Conservation (phyloP, 129 eudicot genomes). For the Lactuca saligna region DNA sequence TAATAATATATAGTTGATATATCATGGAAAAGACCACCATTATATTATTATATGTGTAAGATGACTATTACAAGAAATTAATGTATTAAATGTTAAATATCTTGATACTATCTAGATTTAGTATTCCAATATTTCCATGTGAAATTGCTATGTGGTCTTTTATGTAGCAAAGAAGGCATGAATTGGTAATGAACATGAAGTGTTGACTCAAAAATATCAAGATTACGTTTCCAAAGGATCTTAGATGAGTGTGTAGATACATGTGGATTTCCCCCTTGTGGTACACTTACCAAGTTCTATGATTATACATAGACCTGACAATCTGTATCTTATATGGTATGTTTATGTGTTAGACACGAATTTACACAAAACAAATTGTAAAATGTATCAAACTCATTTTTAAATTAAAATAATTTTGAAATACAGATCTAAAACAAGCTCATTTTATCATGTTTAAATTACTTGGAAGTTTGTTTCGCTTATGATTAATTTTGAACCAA, state of each 20-base stretch:
- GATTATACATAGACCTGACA: not conserved
- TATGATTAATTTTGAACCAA: too few species aligned
- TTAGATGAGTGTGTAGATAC: not conserved
- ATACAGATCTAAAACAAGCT: too few species aligned
- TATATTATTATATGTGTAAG: too few species aligned
- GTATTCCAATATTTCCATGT: not conserved
- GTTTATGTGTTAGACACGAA: too few species aligned
- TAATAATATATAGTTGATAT: too few species aligned
- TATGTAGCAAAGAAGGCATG: conserved; percentile 1
- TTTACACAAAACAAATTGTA: too few species aligned
- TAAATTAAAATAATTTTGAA: not conserved
- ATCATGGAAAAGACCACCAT: not conserved
- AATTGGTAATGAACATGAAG: not conserved
- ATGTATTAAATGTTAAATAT: too few species aligned
- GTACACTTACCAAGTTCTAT: not conserved
- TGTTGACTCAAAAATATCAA: not conserved
- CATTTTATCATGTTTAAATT: too few species aligned
- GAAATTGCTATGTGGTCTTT: not conserved
- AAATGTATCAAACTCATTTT: too few species aligned
- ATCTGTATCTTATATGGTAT: too few species aligned
- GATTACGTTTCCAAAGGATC: not conserved
- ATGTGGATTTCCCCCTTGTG: not conserved
- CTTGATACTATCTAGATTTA: not conserved
- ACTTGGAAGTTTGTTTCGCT: not conserved
- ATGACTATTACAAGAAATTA: too few species aligned